These are phyloP conservation scores for Yarrowia sp. DNA, from an alignment of 805 yeast genomes.

Conservation along the genomic window DNA sequence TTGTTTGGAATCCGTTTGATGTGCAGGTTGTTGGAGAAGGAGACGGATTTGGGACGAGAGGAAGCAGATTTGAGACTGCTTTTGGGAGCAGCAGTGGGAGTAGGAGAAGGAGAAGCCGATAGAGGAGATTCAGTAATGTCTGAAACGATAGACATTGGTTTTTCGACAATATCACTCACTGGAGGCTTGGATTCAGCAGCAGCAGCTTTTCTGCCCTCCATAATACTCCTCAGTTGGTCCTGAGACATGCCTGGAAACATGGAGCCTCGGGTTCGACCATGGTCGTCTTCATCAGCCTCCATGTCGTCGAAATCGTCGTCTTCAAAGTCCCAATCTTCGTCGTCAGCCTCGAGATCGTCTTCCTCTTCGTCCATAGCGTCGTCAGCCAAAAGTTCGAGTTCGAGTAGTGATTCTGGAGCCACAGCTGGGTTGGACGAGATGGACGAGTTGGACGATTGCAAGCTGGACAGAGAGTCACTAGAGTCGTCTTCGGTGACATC, in stretches of 20 bases:
- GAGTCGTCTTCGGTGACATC: neutral
- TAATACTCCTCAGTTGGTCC: neutral
- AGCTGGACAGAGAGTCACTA: neutral
- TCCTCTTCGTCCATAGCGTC: slow-evolving; percentile 18
- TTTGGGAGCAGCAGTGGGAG: neutral
- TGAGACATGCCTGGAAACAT: slow-evolving; percentile 12
- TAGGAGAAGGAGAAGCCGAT: neutral
- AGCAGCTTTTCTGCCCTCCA: neutral
- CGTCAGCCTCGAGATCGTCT: neutral
- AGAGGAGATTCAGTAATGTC: neutral
- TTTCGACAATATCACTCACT: neutral
- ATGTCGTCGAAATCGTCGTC: slow-evolving; percentile 2
- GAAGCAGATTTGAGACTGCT: slow-evolving; percentile 4
- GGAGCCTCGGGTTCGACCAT: slow-evolving; percentile 22
- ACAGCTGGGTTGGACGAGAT: slow-evolving; percentile 6
- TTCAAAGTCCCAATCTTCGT: slow-evolving; percentile 23
- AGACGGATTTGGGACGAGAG: neutral
- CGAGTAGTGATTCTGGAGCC: neutral
- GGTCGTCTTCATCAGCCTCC: slow-evolving; percentile 20
- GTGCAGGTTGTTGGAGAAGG: slow-evolving; percentile 6
- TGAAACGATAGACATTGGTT: neutral
- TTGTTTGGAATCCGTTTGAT: slow-evolving; percentile 22
- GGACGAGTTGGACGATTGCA: slow-evolving; percentile 14
- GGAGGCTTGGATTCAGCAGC: neutral
- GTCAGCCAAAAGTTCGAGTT: slow-evolving; percentile 13